Base-by-base conservation (phyloP, 345 rosid genomes). In the Gossypium thurberi region DNA sequence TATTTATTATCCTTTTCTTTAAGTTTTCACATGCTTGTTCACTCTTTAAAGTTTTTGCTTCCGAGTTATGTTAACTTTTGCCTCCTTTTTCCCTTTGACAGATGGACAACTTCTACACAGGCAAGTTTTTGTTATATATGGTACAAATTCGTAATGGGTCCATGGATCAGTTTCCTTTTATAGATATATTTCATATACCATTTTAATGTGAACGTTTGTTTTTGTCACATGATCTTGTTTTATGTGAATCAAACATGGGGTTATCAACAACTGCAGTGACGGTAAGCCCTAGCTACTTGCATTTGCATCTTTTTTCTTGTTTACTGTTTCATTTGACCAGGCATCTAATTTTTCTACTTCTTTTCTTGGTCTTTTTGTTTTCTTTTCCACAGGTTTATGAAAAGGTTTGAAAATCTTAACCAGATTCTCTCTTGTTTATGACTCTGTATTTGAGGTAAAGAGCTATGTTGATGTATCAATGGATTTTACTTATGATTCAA, bases 101-200 rank as follows among this genome's bases (percentile, higher is more conserved):
- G 99, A 95, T 95, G 99, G 99, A 95, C 82, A 95, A 95, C 83
- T 95, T 95, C 82, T 95, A 95, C 84, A 93, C 99, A 74, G 99
- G 98, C 86, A 83, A 84, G 91, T 79, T 78, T 73, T 42, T 80
- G 37, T 69, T 65, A 51, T 43, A 66, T 73, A 1, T 42, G 51
- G 46, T 28, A 44, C 51, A 28, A 60, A 44, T 20, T 56, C 4
- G 37, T 61, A 14, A 77, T 37, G 25, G n/a, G 70, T 61, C 40
- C 44, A 50, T 57, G 46, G 50, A 73, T 26, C 14, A 17, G 20
- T 57, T 69, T 40, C 65, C 23, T 51, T 57, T 71, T 37, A 40
- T 17, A 51, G 44, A 69, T 47, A 64, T 25, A 63, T 55, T 80
- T 58, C 68, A 65, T 13, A 15, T 42, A 8, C 72, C 14, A 50